phyloP scores from a whole-genome alignment of 345 rosid genomes.

The Citrus maxima region DNA sequence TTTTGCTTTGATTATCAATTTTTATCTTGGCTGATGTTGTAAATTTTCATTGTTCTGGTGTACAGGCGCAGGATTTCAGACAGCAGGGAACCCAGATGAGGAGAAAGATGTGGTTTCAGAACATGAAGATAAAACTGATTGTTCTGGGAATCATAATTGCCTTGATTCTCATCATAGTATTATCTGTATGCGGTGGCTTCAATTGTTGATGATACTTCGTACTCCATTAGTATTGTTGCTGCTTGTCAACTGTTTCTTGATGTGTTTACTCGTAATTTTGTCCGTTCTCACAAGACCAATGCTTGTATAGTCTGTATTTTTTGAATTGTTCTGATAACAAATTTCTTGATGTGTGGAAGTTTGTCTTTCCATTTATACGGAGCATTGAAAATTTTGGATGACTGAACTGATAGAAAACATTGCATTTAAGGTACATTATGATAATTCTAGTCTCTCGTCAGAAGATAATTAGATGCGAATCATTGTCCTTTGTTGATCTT shows the following conservation, averaged over 20 bases:
- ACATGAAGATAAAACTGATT: conserved; percentile 72
- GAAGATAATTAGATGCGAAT: too few species aligned
- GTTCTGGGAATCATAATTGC: conserved; percentile 52
- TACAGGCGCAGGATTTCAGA: conserved; percentile 77
- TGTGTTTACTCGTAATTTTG: conserved; percentile 6
- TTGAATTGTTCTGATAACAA: conserved; percentile 18
- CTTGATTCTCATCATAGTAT: conserved; percentile 56
- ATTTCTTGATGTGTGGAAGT: conserved; percentile 20
- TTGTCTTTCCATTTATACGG: conserved; percentile 13
- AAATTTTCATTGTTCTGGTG: neutral
- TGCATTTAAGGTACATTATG: neutral
- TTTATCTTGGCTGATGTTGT: neutral
- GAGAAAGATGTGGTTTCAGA: conserved; percentile 76
- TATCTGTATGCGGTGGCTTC: conserved; percentile 40
- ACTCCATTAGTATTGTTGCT: neutral
- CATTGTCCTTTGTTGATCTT: neutral
- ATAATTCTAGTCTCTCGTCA: neutral
- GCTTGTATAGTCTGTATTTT: conserved; percentile 36
- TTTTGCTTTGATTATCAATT: neutral
- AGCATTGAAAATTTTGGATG: neutral
- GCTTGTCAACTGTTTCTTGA: neutral
- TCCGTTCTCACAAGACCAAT: conserved; percentile 7
- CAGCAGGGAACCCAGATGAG: conserved; percentile 61
- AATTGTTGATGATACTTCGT: conserved; percentile 26
- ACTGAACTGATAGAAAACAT: neutral